Percentiles rank a stretch among this genome's conserved stretches.
These are phyloP conservation scores for Colletotrichum gigasporum DNA, from an alignment of 2,329 filamentous ascomycete genomes.

Conservation along the genomic window DNA sequence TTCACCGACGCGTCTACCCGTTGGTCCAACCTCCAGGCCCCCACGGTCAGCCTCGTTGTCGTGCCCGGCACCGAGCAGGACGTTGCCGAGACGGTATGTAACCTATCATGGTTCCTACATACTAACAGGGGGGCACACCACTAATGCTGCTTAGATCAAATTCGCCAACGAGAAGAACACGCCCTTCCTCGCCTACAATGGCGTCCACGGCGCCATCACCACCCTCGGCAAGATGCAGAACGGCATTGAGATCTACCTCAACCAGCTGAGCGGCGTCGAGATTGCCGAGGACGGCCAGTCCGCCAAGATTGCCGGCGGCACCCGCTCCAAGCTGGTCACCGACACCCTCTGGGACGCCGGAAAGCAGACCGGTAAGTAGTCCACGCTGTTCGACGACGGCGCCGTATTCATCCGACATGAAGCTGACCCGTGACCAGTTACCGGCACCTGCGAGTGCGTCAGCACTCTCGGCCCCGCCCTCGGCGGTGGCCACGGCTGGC, in stretches of 20 bases:
- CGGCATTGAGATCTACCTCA: slow-evolving; percentile 61
- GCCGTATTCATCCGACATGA: too few species aligned
- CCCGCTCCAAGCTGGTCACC: slow-evolving; percentile 53
- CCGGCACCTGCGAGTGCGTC: slow-evolving; percentile 63
- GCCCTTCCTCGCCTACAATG: slow-evolving; percentile 63
- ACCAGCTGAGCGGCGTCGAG: slow-evolving; percentile 51
- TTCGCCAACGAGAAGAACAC: slow-evolving; percentile 56
- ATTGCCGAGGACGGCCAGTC: slow-evolving; percentile 53
- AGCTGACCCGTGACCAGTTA: slow-evolving; percentile 43
- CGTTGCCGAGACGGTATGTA: slow-evolving; percentile 55
- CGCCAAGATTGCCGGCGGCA: slow-evolving; percentile 59
- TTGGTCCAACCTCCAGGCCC: slow-evolving; percentile 56
- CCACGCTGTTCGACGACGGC: too few species aligned
- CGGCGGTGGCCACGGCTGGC: slow-evolving; percentile 66
- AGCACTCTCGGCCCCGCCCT: slow-evolving; percentile 59
- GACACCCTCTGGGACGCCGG: slow-evolving; percentile 59
- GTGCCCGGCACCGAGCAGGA: slow-evolving; percentile 58
- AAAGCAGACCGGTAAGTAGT: slow-evolving; percentile 56
- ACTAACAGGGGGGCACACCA: too few species aligned
- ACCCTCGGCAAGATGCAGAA: slow-evolving; percentile 57
- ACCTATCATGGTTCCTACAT: neutral
- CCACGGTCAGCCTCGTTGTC: slow-evolving; percentile 55
- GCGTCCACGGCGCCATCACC: slow-evolving; percentile 60
- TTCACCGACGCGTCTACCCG: slow-evolving; percentile 50
- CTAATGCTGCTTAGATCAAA: slow-evolving; percentile 42